phyloP scores from a whole-genome alignment of 371 early-diverging fungal species.

The Actinomortierella ambigua region DNA sequence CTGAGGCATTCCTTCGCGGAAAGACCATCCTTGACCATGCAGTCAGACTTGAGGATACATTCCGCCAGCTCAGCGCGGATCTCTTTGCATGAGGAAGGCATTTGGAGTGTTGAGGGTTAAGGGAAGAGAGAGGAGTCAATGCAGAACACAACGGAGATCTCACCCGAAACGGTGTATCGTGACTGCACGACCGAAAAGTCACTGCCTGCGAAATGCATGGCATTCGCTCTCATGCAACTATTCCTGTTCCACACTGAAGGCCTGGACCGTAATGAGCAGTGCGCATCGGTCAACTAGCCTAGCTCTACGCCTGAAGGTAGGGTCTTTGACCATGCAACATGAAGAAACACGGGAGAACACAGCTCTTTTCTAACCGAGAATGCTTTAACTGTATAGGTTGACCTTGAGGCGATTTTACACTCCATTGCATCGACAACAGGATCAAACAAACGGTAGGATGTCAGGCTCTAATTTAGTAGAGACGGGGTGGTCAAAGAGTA shows the following conservation, averaged over 20 bases:
- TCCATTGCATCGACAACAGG: constrained; percentile 10
- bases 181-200: not conserved
- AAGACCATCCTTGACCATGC: constrained; percentile 68
- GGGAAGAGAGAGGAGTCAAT: not conserved
- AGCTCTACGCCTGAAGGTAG: constrained; percentile 35
- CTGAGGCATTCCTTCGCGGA: constrained; percentile 70
- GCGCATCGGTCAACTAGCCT: constrained; percentile 23
- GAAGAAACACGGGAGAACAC: too few species aligned
- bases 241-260: too few species aligned
- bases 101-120: constrained; percentile 19
- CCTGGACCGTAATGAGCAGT: constrained; percentile 2
- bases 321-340: too few species aligned
- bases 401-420: constrained; percentile 33
- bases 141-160: not conserved
- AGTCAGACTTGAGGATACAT: constrained; percentile 76
- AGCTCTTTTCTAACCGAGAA: not conserved
- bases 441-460: too few species aligned
- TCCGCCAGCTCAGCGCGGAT: constrained; percentile 72
- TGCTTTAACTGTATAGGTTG: constrained; percentile 15
- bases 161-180: not conserved
- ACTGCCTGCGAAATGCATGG: not conserved
- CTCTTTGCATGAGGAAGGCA: constrained; percentile 74
- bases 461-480: too few species aligned
- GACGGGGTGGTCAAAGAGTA: too few species aligned
- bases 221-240: not conserved